These are phyloP conservation scores for Picochlorum costavermella DNA, from an alignment of 139 green algal species.

Conservation along the genomic window DNA sequence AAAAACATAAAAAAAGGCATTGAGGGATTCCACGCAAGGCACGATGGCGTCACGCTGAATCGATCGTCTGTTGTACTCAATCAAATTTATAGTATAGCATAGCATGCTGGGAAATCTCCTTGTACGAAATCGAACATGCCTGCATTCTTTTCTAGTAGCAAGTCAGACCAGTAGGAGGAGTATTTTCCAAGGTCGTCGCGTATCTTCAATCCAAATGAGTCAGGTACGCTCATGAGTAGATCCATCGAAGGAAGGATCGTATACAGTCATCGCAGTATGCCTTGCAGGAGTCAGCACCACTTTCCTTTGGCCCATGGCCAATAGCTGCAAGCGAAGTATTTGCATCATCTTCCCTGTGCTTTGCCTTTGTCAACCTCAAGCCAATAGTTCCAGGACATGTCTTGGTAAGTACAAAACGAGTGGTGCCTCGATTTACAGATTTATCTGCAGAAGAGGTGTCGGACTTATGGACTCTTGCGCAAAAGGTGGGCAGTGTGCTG, in stretches of 20 bases:
- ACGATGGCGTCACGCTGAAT: no score
- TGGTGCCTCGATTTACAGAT: slow-evolving; percentile 67
- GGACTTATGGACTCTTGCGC: slow-evolving; percentile 77
- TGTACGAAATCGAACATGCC: no score
- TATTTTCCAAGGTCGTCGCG: no score
- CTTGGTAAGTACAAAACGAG: slow-evolving; percentile 69
- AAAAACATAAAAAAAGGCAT: no score
- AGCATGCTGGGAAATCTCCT: no score
- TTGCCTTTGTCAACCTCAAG: slow-evolving; percentile 93
- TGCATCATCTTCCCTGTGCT: slow-evolving; percentile 46
- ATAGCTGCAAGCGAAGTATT: slow-evolving; percentile 72
- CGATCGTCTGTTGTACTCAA: no score
- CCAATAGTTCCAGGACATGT: slow-evolving; percentile 94
- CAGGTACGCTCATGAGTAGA: no score
- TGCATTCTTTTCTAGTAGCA: no score
- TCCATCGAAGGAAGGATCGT: background rate
- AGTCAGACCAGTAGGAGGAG: no score
- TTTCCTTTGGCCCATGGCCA: slow-evolving; percentile 58
- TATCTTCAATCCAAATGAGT: no score
- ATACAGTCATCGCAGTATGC: background rate
- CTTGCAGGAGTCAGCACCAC: slow-evolving; percentile 13
- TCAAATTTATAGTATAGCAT: no score
- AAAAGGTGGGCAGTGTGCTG: slow-evolving; percentile 44
- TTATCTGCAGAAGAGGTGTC: slow-evolving; percentile 68
- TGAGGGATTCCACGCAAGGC: no score